phyloP scores from a whole-genome alignment of 257 asterid genomes.

The Penstemon davidsonii region DNA sequence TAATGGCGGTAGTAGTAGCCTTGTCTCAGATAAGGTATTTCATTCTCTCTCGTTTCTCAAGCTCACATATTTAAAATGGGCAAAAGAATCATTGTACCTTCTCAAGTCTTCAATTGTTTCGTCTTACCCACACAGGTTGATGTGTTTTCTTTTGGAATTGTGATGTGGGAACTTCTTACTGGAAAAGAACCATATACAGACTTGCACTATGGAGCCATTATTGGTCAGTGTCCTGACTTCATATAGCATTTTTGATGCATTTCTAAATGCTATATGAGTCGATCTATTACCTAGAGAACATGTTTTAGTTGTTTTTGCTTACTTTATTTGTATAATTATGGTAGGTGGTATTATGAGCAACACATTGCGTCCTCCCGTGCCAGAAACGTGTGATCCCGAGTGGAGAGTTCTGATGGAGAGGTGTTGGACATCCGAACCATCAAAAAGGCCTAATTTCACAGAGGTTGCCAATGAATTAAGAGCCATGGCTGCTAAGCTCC shows the following conservation, averaged over 20 bases:
- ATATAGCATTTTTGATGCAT: not conserved
- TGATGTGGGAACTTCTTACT: constrained; percentile 98
- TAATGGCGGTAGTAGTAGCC: constrained; percentile 87
- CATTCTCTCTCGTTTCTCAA: not conserved
- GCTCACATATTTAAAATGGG: no score
- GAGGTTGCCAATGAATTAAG: constrained; percentile 76
- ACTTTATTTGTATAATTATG: not conserved
- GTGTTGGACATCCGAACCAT: constrained; percentile 93
- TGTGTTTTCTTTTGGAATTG: constrained; percentile 92
- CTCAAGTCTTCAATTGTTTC: not conserved
- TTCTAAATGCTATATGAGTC: not conserved
- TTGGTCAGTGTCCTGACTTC: constrained; percentile 46
- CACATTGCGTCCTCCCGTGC: constrained; percentile 85
- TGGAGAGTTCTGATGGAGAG: constrained; percentile 90
- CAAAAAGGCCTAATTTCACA: constrained; percentile 80
- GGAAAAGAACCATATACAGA: constrained; percentile 96
- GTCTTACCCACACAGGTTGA: constrained; percentile 58
- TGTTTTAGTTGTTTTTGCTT: not conserved
- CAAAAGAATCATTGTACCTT: no score
- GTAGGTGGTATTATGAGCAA: constrained; percentile 97
- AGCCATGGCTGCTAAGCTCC: constrained; percentile 70
- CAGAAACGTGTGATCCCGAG: constrained; percentile 71
- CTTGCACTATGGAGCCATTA: constrained; percentile 94
- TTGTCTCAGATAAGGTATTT: constrained; percentile 90
- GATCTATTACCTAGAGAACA: not conserved